Evolutionary conservation across 2,329 filamentous ascomycete species (phyloP).

Genomic region (Microdochium nivale): DNA sequence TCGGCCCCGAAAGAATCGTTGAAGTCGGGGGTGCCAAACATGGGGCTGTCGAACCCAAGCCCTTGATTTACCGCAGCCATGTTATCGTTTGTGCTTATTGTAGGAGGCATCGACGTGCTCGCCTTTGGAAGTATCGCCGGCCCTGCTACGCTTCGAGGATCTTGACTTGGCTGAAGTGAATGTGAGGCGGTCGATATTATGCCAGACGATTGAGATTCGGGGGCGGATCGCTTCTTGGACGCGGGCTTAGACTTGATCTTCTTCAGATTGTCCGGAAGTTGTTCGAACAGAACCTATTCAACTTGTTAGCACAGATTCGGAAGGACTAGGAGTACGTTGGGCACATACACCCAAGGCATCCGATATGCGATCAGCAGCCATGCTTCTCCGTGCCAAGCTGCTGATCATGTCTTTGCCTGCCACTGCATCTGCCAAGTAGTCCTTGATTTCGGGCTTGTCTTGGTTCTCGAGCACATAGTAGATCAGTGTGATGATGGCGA

Average conservation of each 20-base stretch:
- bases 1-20: not conserved
- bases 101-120: not conserved
- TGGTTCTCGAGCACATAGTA: constrained; percentile 78
- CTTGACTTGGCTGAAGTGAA: constrained; percentile 10
- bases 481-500: constrained; percentile 68
- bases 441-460: constrained; percentile 62
- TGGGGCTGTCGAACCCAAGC: not conserved
- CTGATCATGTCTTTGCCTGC: constrained; percentile 78
- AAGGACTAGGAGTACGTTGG: constrained; percentile 3
- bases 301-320: constrained; percentile 11
- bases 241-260: constrained; percentile 30
- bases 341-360: constrained; percentile 62
- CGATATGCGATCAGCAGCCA: constrained; percentile 83
- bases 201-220: constrained; percentile 27
- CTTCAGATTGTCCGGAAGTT: constrained; percentile 66
- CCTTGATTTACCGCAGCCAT: not conserved
- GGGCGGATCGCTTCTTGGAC: constrained; percentile 49
- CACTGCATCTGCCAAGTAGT: constrained; percentile 76
- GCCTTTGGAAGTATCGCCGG: not conserved
- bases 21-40: not conserved
- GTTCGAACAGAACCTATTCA: constrained; percentile 67
- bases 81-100: not conserved
- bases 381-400: constrained; percentile 70
- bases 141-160: constrained; percentile 1
- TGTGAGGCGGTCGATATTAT: constrained; percentile 17